Percentiles rank a stretch among this genome's conserved stretches.
Evolutionary conservation across 2,329 filamentous ascomycete genomes (phyloP).

Genomic region (Huntiella savannae): DNA sequence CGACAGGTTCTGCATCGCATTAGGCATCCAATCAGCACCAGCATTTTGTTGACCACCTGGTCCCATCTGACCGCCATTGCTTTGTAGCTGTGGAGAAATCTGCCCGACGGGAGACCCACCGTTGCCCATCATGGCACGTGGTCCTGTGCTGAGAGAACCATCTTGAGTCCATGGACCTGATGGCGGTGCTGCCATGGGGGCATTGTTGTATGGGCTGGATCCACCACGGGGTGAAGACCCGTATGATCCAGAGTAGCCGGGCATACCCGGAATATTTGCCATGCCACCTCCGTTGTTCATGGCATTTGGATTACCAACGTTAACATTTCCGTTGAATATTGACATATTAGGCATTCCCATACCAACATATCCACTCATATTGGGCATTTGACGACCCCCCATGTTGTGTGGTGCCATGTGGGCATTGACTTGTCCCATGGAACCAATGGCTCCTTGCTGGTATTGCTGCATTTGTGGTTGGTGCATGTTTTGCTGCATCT

Average conservation of each 20-base stretch:
- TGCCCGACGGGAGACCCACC: not conserved
- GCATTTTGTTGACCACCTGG: conserved; percentile 1
- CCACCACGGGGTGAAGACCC: conserved; percentile 5
- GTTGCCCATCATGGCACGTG: conserved; percentile 1
- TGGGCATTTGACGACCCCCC: too few relatives aligned
- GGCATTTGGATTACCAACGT: too few relatives aligned
- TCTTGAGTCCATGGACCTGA: not conserved
- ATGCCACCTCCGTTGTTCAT: too few relatives aligned
- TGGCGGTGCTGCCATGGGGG: not conserved
- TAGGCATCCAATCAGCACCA: conserved; percentile 37
- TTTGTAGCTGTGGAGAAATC: conserved; percentile 3
- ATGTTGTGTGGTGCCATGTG: too few relatives aligned
- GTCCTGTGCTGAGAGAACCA: not conserved
- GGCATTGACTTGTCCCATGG: too few relatives aligned
- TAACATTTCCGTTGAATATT: too few relatives aligned
- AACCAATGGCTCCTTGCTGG: not conserved
- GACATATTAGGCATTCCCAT: too few relatives aligned
- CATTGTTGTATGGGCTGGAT: conserved; percentile 6
- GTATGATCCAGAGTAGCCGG: not conserved
- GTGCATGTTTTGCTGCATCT: conserved; percentile 19
- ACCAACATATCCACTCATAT: too few relatives aligned
- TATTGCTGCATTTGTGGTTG: conserved; percentile 15
- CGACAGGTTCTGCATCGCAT: conserved; percentile 51
- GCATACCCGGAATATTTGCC: not conserved
- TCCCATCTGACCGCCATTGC: conserved; percentile 1